Evolutionary conservation across 768 basidiomycete genomes (phyloP), one percentile per base, ranked within the genome.

Genomic region (Rhodotorula toruloides): DNA sequence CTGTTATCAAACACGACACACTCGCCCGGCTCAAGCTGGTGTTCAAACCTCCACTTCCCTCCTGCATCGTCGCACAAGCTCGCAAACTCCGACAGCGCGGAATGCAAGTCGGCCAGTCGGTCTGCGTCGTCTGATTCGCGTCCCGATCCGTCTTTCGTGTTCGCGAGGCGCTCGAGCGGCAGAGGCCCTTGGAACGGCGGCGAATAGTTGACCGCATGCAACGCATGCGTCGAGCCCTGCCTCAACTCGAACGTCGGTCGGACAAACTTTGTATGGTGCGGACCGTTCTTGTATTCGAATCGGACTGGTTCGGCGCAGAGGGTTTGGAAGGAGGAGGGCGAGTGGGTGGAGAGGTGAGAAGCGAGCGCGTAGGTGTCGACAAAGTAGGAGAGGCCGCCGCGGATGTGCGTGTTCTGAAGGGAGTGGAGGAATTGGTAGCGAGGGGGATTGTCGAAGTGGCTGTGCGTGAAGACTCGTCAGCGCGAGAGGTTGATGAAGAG

Each of bases 161-260:
- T 77, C 77, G 11, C 75, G 66, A 1, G 85, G 83, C 7, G 86
- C 86, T 39, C 78, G 27, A 82, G 74, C 0, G 82, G 80, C 14
- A 91, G 80, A 1, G 90, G 87, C 0, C 88, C 91, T 78, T 94
- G 91, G 82, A 97, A 98, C 0, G 92, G 93, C 0, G 94, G 94
- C 2, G 89, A 87, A 77, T 94, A 97, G 78, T 92, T 97, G 74
- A 97, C 83, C 65, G 87, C 82, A 49, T 79, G 77, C 71, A 94
- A 82, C 14, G 54, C 47, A n/a, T 29, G 29, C 2, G 31, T 19
- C 6, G 60, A 48, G 14, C 52, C 68, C 11, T 14, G 21, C 0
- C 8, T 17, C 34, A 91, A 80, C 70, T 89, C 83, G 75, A 96
- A 86, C 5, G 90, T 88, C 1, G 86, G 84, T 74, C 91, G 91